Evolutionary conservation across 2,329 filamentous ascomycete species (phyloP).

Genomic region (Stagonosporopsis vannaccii): DNA sequence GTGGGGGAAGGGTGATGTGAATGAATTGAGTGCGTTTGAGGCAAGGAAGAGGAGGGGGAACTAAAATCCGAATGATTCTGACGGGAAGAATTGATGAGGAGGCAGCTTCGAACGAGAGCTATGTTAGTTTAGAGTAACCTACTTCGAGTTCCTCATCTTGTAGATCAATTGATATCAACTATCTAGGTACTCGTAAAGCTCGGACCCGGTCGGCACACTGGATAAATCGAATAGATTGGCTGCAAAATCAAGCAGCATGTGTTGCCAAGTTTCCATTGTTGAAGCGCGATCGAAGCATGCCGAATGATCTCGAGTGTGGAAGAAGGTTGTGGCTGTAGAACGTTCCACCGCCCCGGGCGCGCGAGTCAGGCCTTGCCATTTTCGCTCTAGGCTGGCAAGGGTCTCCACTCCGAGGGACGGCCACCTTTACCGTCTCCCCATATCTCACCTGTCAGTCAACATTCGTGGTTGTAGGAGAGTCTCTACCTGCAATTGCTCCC

Average conservation of each 20-base stretch:
- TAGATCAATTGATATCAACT: too few relatives aligned
- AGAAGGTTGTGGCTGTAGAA: slow-evolving; percentile 10
- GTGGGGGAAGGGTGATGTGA: neutral
- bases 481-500: slow-evolving; percentile 13
- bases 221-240: too few relatives aligned
- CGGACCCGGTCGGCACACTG: too few relatives aligned
- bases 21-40: neutral
- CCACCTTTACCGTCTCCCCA: slow-evolving; percentile 20
- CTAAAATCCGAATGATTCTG: neutral
- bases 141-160: neutral
- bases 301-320: slow-evolving; percentile 5
- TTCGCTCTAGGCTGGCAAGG: slow-evolving; percentile 5
- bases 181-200: too few relatives aligned
- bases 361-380: slow-evolving; percentile 17
- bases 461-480: slow-evolving; percentile 7
- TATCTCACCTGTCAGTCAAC: slow-evolving; percentile 14
- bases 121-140: neutral
- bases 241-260: neutral
- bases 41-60: slow-evolving; percentile 2
- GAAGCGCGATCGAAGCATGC: neutral
- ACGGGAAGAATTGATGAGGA: neutral
- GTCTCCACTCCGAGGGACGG: slow-evolving; percentile 15
- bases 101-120: too few relatives aligned
- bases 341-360: slow-evolving; percentile 6
- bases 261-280: too few relatives aligned